phyloP scores from a whole-genome alignment of 2,329 filamentous ascomycete species.

The Nigrospora osmanthi region DNA sequence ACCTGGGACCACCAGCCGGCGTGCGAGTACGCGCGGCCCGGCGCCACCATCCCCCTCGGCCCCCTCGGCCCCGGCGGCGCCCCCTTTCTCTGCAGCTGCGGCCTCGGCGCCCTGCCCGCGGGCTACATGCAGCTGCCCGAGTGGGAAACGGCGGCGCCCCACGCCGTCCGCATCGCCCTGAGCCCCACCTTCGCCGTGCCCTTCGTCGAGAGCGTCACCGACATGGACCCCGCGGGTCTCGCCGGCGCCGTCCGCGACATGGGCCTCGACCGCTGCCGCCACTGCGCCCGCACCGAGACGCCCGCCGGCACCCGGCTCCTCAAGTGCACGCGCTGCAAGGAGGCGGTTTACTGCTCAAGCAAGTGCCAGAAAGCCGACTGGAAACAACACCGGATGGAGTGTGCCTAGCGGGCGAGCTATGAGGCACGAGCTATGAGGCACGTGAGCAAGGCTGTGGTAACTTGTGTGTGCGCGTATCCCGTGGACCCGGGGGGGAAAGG shows the following conservation, averaged over 20 bases:
- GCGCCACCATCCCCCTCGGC: conserved; percentile 29
- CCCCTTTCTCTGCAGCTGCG: conserved; percentile 36
- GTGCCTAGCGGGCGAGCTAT: conserved; percentile 5
- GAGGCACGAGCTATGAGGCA: too few species aligned
- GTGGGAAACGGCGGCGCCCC: conserved; percentile 31
- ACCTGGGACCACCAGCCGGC: conserved; percentile 31
- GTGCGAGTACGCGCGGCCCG: conserved; percentile 33
- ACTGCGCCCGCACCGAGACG: conserved; percentile 25
- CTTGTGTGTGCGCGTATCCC: too few species aligned
- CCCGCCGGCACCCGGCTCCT: conserved; percentile 25
- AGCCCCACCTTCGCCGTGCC: conserved; percentile 43
- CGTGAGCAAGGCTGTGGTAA: too few species aligned
- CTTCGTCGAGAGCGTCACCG: conserved; percentile 31
- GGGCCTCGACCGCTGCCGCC: conserved; percentile 22
- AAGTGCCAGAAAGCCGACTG: conserved; percentile 48
- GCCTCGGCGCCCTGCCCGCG: conserved; percentile 31
- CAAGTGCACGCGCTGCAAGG: conserved; percentile 35
- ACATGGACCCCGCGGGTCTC: conserved; percentile 5
- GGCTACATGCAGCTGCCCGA: conserved; percentile 31
- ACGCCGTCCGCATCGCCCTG: conserved; percentile 48
- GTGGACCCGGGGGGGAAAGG: too few species aligned
- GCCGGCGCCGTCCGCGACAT: conserved; percentile 1
- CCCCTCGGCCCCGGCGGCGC: conserved; percentile 22
- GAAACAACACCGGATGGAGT: conserved; percentile 40
- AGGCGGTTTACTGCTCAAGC: conserved; percentile 39